phyloP scores from a whole-genome alignment of 371 early-diverging fungal species.

The Quaeritorhiza haematococci region DNA sequence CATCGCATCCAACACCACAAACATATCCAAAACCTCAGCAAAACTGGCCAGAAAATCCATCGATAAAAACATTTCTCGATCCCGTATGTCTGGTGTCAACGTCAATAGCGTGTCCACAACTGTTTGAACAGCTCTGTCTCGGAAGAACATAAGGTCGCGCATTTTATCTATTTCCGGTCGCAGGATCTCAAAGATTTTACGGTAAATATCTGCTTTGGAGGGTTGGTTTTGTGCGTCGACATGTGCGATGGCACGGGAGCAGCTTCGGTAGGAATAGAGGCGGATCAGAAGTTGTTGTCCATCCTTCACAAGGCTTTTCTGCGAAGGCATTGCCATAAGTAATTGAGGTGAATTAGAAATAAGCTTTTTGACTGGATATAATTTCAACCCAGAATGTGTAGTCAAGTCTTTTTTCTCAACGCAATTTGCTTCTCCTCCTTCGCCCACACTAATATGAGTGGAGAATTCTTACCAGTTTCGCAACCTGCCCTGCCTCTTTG shows the following conservation, averaged over 20 bases:
- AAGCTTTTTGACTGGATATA: too few relatives aligned
- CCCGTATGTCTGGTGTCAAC: slow-evolving; percentile 20
- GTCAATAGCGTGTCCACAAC: slow-evolving; percentile 24
- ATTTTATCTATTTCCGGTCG: slow-evolving; percentile 38
- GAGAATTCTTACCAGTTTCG: background rate
- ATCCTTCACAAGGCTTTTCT: slow-evolving; percentile 28
- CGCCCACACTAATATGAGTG: background rate
- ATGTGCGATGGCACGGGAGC: slow-evolving; percentile 38
- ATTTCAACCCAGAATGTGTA: too few relatives aligned
- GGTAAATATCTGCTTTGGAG: slow-evolving; percentile 27
- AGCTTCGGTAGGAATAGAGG: slow-evolving; percentile 41
- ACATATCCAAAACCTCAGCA: slow-evolving; percentile 38
- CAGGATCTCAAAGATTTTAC: slow-evolving; percentile 25
- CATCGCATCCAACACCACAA: slow-evolving; percentile 41
- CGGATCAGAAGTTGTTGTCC: slow-evolving; percentile 26
- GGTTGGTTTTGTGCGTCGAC: slow-evolving; percentile 32
- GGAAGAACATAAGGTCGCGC: slow-evolving; percentile 36
- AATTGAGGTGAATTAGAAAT: too few relatives aligned
- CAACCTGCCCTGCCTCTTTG: background rate
- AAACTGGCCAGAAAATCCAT: slow-evolving; percentile 20
- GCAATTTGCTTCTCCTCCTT: too few relatives aligned
- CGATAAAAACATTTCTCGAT: slow-evolving; percentile 22
- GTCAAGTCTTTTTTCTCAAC: too few relatives aligned
- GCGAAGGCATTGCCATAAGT: too few relatives aligned
- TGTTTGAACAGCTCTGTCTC: slow-evolving; percentile 16